Percentiles rank a stretch among this genome's conserved stretches.
phyloP scores from a whole-genome alignment of 768 basidiomycete genomes.

The Calocybe cyanea region DNA sequence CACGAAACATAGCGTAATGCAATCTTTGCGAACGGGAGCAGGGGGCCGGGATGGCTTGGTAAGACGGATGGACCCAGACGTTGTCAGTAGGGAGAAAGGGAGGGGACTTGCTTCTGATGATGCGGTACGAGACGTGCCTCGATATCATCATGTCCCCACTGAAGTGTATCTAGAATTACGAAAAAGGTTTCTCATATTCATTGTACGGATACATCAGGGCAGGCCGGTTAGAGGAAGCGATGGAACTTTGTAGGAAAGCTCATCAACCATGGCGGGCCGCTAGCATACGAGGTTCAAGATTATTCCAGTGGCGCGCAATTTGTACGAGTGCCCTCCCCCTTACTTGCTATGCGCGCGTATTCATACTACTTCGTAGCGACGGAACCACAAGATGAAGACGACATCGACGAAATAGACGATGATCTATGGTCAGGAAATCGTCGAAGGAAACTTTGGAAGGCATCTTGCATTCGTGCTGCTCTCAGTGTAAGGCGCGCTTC shows the following conservation, averaged over 20 bases:
- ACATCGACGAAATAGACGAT: conserved; percentile 44
- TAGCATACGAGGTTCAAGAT: conserved; percentile 74
- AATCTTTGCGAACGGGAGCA: conserved; percentile 50
- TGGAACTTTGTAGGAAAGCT: conserved; percentile 69
- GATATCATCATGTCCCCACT: background rate
- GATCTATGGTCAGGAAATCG: conserved; percentile 73
- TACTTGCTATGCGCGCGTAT: background rate
- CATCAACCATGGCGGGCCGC: conserved; percentile 91
- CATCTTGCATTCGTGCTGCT: conserved; percentile 75
- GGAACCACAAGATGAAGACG: conserved; percentile 42
- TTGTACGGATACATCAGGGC: conserved; percentile 80
- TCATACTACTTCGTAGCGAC: conserved; percentile 23
- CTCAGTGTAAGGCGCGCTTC: conserved; percentile 51
- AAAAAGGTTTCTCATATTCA: conserved; percentile 65
- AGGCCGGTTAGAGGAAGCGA: conserved; percentile 81
- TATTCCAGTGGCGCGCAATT: conserved; percentile 75
- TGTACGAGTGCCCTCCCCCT: conserved; percentile 39
- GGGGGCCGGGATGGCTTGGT: conserved; percentile 48
- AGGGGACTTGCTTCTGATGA: conserved; percentile 70
- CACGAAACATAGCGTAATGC: conserved; percentile 72
- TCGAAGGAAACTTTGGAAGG: conserved; percentile 82
- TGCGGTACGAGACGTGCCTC: conserved; percentile 46
- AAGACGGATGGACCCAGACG: conserved; percentile 79
- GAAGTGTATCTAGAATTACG: conserved; percentile 55
- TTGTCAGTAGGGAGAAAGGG: conserved; percentile 55